Conservation (phyloP, 345 rosid species). For the Lepidium aucheri region DNA sequence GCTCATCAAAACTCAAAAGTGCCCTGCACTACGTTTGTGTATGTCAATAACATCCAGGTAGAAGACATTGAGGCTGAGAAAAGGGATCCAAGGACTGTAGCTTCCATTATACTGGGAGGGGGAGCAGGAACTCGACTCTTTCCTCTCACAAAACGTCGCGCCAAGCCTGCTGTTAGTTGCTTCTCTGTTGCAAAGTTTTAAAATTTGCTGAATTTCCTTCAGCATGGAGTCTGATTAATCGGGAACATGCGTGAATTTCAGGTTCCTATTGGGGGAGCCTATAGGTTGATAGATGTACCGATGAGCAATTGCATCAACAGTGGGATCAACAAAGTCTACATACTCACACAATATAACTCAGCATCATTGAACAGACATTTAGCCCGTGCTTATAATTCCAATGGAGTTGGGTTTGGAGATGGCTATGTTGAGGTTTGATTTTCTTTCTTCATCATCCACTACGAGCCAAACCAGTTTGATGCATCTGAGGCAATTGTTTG, state of each 20-base stretch:
- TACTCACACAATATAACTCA: conserved; percentile 90
- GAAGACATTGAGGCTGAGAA: conserved; percentile 62
- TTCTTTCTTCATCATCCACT: conserved; percentile 2
- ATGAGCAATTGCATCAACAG: conserved; percentile 99
- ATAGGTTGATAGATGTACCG: conserved; percentile 94
- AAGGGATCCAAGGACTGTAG: conserved; percentile 67
- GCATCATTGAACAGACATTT: conserved; percentile 87
- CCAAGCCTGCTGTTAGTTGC: conserved; percentile 78
- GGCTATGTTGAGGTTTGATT: conserved; percentile 71
- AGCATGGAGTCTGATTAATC: background rate
- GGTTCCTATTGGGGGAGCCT: conserved; percentile 94
- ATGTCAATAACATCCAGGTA: conserved; percentile 35
- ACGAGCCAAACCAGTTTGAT: background rate
- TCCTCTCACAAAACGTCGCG: conserved; percentile 93
- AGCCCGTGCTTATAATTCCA: conserved; percentile 78
- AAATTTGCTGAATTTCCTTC: background rate
- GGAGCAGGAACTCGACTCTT: conserved; percentile 99
- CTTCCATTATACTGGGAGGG: conserved; percentile 81
- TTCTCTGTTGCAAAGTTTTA: background rate
- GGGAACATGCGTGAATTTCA: conserved; percentile 10
- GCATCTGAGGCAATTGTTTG: background rate
- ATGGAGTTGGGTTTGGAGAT: conserved; percentile 70
- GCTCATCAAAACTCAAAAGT: background rate
- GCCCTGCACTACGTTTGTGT: background rate
- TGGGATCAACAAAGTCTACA: conserved; percentile 89